Evolutionary conservation across 2,329 filamentous ascomycete species (phyloP).

Genomic region (Exophiala sideris): DNA sequence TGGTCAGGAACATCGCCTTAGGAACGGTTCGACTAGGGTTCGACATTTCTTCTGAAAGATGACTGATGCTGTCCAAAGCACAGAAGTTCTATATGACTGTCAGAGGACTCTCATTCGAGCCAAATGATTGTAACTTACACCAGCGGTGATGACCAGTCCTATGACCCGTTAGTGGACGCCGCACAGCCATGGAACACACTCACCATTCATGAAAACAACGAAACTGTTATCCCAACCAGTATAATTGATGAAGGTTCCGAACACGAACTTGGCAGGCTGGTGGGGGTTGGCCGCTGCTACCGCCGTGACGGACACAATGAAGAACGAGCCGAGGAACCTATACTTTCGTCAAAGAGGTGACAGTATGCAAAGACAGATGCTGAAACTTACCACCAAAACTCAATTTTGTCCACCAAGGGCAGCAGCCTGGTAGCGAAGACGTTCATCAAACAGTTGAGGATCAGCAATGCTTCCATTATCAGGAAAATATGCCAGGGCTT

Average conservation of each 20-base stretch:
- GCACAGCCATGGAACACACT: neutral
- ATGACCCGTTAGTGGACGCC: neutral
- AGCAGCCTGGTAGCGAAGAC: neutral
- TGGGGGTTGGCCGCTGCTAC: conserved; percentile 44
- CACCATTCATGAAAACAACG: conserved; percentile 51
- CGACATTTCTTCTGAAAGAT: conserved; percentile 51
- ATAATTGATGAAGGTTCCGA: conserved; percentile 51
- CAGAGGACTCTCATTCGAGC: neutral
- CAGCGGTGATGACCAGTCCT: neutral
- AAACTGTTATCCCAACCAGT: conserved; percentile 48
- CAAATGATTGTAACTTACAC: neutral
- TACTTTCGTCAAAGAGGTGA: conserved; percentile 10
- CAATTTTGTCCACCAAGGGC: neutral
- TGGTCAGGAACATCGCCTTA: conserved; percentile 48
- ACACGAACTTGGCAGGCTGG: conserved; percentile 48
- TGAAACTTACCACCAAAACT: neutral
- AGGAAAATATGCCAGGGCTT: neutral
- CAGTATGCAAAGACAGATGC: neutral
- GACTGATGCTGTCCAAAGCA: conserved; percentile 22
- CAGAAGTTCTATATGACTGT: neutral
- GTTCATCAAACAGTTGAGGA: neutral
- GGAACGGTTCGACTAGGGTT: conserved; percentile 47
- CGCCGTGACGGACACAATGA: conserved; percentile 47
- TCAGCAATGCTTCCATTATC: neutral
- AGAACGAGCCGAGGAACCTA: conserved; percentile 46